Percentiles rank a stretch among this genome's conserved stretches.
Conservation (phyloP, 176 grass and related monocot genomes). For the Lolium multiflorum region DNA sequence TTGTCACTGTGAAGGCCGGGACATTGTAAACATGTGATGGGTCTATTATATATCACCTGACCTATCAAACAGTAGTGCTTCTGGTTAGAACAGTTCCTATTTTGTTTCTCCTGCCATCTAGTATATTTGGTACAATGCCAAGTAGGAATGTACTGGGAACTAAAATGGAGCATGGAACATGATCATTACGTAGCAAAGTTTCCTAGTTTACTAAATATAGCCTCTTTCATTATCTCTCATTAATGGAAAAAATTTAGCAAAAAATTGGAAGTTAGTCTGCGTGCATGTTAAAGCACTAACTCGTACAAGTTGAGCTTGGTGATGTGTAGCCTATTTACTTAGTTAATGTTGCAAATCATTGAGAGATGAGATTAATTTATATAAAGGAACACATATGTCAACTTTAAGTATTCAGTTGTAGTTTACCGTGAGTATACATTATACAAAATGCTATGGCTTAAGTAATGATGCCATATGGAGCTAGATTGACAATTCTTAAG, state of each 20-base stretch:
- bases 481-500: background rate
- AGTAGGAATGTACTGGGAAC: background rate
- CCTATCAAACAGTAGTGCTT: slow-evolving; percentile 40
- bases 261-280: background rate
- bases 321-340: background rate
- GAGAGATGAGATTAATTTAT: background rate
- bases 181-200: background rate
- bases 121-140: slow-evolving; percentile 28
- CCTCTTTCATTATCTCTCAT: background rate
- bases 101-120: slow-evolving; percentile 40
- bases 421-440: background rate
- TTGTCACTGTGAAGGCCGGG: slow-evolving; percentile 9
- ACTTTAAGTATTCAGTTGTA: background rate
- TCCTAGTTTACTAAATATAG: background rate
- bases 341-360: background rate
- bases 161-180: slow-evolving; percentile 30
- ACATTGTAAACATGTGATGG: slow-evolving; percentile 31
- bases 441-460: background rate
- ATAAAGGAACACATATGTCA: background rate
- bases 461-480: background rate
- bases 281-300: slow-evolving; percentile 9
- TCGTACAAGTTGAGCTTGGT: background rate
- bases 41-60: slow-evolving; percentile 34
- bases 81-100: slow-evolving; percentile 32
- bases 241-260: background rate